Evolutionary conservation across 2,329 filamentous ascomycete genomes (phyloP).

Genomic region (Fusarium annulatum): DNA sequence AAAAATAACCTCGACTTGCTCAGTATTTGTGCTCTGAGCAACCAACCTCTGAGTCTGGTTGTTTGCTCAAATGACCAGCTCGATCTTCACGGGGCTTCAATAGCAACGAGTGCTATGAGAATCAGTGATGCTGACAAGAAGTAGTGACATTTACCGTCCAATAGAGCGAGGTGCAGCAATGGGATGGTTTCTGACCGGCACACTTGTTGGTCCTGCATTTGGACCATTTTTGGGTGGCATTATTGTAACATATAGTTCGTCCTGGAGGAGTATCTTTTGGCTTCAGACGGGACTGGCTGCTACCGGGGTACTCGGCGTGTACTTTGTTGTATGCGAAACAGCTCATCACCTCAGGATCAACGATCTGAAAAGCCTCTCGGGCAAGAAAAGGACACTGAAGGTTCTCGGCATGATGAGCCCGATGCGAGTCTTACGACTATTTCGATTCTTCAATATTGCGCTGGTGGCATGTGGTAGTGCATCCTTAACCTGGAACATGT

Average conservation of each 20-base stretch:
- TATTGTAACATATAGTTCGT: conserved; percentile 75
- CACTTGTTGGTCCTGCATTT: conserved; percentile 76
- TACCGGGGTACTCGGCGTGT: conserved; percentile 66
- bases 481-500: conserved; percentile 79
- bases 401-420: conserved; percentile 75
- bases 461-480: conserved; percentile 68
- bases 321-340: conserved; percentile 78
- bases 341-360: conserved; percentile 72
- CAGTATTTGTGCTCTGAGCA: background rate
- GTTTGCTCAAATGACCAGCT: background rate
- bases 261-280: conserved; percentile 83
- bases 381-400: conserved; percentile 60
- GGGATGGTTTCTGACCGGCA: conserved; percentile 78
- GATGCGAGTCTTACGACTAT: conserved; percentile 70
- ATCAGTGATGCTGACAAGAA: conserved; percentile 16
- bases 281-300: conserved; percentile 76
- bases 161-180: conserved; percentile 78
- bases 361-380: conserved; percentile 68
- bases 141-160: conserved; percentile 69
- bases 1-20: background rate
- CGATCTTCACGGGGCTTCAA: background rate
- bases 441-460: conserved; percentile 75
- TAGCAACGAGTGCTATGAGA: background rate
- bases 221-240: conserved; percentile 79
- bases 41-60: background rate